phyloP scores from a whole-genome alignment of 73 alveolate species.

The Stentor coeruleus region DNA sequence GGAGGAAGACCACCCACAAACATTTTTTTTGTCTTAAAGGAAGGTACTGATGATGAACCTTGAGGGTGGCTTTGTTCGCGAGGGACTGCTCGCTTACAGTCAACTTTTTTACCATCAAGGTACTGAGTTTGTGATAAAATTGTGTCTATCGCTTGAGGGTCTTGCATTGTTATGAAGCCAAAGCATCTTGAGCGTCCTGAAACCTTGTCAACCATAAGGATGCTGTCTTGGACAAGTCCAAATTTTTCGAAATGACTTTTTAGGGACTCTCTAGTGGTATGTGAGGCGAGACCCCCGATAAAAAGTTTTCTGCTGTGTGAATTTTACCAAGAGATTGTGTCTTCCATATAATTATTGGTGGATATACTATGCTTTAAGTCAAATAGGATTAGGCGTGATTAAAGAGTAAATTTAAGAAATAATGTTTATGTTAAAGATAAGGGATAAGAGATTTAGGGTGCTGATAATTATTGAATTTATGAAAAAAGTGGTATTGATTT shows the following conservation, averaged over 20 bases:
- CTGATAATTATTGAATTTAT: no score
- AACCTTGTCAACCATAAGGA: background rate
- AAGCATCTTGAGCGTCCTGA: constrained; percentile 57
- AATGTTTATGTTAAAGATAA: no score
- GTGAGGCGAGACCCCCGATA: constrained; percentile 22
- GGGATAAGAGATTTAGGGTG: no score
- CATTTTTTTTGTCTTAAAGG: constrained; percentile 38
- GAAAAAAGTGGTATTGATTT: no score
- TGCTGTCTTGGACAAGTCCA: constrained; percentile 8
- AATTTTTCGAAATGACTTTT: background rate
- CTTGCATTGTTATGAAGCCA: constrained; percentile 49
- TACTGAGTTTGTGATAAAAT: constrained; percentile 34
- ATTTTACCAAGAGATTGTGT: background rate
- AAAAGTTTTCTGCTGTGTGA: constrained; percentile 22
- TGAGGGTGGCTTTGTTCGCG: constrained; percentile 30
- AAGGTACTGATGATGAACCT: constrained; percentile 6
- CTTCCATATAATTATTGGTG: background rate
- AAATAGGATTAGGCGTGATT: no score
- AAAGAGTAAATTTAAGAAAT: no score
- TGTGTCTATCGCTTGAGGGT: background rate
- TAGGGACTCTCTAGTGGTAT: background rate
- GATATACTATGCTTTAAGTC: no score
- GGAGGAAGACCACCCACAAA: constrained; percentile 82
- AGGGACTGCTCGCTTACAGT: constrained; percentile 54
- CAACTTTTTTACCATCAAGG: constrained; percentile 59